These are phyloP conservation scores for Taphrina deformans DNA, from an alignment of 1,139 yeast genomes.

Conservation along the genomic window DNA sequence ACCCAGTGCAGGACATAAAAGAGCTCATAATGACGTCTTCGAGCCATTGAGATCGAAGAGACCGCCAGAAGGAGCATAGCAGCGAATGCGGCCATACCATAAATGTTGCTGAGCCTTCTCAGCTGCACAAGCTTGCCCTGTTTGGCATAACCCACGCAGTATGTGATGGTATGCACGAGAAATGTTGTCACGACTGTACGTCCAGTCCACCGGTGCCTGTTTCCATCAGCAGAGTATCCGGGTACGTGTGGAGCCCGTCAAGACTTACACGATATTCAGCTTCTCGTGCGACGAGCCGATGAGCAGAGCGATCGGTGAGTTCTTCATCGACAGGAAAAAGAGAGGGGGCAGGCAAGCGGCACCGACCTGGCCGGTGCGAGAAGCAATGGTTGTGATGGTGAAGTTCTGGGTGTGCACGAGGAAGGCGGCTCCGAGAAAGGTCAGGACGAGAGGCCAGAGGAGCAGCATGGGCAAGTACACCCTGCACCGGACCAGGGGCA, in stretches of 20 bases:
- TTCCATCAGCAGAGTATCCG: background rate
- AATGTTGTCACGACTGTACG: constrained; percentile 56
- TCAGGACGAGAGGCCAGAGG: background rate
- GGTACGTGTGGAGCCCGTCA: background rate
- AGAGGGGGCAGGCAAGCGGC: constrained; percentile 55
- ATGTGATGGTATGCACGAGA: constrained; percentile 43
- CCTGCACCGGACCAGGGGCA: background rate
- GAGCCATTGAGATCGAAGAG: constrained; percentile 36
- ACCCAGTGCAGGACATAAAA: constrained; percentile 39
- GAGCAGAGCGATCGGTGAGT: constrained; percentile 61
- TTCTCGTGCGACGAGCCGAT: constrained; percentile 68
- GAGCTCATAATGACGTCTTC: constrained; percentile 38
- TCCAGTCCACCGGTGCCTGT: constrained; percentile 62
- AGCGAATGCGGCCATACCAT: constrained; percentile 38
- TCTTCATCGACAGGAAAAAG: constrained; percentile 63
- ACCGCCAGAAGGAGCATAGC: constrained; percentile 37
- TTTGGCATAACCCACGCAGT: constrained; percentile 31
- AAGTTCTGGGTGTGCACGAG: background rate
- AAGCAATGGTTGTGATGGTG: background rate
- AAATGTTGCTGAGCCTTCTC: constrained; percentile 37
- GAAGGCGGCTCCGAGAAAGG: background rate
- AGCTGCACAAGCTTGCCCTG: constrained; percentile 35
- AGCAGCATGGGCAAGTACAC: constrained; percentile 1
- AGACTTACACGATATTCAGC: constrained; percentile 52
- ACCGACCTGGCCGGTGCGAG: constrained; percentile 42